phyloP scores from a whole-genome alignment of 2,329 filamentous ascomycete genomes.

The Fusarium haematococcum region DNA sequence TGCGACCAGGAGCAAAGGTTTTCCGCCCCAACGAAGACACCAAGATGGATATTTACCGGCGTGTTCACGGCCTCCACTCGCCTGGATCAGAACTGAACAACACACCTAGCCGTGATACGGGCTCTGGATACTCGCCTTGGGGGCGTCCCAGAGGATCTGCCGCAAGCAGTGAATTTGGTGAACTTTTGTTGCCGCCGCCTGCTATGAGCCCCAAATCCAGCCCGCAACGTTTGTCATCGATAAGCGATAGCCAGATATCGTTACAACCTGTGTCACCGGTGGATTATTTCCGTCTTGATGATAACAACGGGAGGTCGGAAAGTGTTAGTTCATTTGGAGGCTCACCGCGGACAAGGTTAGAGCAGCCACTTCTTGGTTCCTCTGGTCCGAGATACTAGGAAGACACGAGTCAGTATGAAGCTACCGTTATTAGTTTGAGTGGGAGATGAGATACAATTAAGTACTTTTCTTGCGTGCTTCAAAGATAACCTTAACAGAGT shows the following conservation, averaged over 20 bases:
- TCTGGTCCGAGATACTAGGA: not conserved
- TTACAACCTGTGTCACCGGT: not conserved
- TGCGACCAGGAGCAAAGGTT: slow-evolving; percentile 16
- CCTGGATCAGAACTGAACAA: not conserved
- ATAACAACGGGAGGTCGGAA: not conserved
- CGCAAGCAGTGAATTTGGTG: not conserved
- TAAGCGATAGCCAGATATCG: not conserved
- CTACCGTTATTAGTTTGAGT: not conserved
- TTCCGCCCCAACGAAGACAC: slow-evolving; percentile 23
- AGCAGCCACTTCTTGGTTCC: not conserved
- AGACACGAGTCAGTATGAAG: not conserved
- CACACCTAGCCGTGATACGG: not conserved
- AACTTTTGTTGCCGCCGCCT: not conserved
- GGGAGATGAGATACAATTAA: not conserved
- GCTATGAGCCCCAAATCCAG: not conserved
- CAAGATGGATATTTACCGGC: slow-evolving; percentile 25
- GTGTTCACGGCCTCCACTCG: slow-evolving; percentile 43
- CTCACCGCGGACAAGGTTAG: not conserved
- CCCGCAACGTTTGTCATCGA: not conserved
- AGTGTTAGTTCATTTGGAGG: not conserved
- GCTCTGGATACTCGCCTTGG: not conserved
- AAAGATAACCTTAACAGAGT: not conserved
- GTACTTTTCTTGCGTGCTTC: not conserved
- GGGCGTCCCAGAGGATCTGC: not conserved
- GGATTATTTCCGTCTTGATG: not conserved